Evolutionary conservation across 2,329 filamentous ascomycete species (phyloP).

Genomic region (Huntiella moniliformis): DNA sequence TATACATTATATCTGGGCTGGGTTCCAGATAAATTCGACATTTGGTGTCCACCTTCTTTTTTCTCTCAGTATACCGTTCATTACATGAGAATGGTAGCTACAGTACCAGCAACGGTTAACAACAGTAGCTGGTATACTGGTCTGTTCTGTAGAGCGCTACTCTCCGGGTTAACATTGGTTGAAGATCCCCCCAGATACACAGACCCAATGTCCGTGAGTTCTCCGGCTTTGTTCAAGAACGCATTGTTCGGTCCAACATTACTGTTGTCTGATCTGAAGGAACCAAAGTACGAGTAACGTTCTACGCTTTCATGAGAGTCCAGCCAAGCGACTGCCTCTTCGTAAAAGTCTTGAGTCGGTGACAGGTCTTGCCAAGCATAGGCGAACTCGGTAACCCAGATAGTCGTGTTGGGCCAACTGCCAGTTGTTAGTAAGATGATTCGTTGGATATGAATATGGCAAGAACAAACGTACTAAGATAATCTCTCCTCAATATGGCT

Average conservation of each 20-base stretch:
- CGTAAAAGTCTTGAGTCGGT: constrained; percentile 47
- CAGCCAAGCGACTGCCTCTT: constrained; percentile 45
- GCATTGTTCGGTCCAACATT: constrained; percentile 58
- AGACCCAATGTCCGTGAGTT: constrained; percentile 55
- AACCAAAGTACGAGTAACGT: constrained; percentile 58
- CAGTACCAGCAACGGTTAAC: no score
- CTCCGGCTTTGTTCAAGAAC: constrained; percentile 48
- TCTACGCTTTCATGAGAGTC: constrained; percentile 38
- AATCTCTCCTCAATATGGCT: constrained; percentile 40
- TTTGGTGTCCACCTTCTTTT: no score
- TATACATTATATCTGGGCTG: no score
- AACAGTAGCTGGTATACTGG: no score
- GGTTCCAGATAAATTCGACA: no score
- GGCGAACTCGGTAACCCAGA: constrained; percentile 71
- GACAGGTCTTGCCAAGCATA: constrained; percentile 35
- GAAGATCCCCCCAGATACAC: constrained; percentile 50
- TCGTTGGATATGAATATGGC: not conserved
- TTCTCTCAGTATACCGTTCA: no score
- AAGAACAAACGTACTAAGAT: constrained; percentile 17
- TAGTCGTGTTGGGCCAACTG: constrained; percentile 39
- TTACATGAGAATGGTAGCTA: no score
- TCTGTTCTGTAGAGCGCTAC: not conserved
- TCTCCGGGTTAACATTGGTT: constrained; percentile 21
- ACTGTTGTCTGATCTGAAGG: constrained; percentile 48
- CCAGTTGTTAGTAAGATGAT: not conserved